Percentiles rank a stretch among this genome's conserved stretches.
Evolutionary conservation across 371 early-diverging fungal genomes (phyloP).

Genomic region (Mortierella sp.): DNA sequence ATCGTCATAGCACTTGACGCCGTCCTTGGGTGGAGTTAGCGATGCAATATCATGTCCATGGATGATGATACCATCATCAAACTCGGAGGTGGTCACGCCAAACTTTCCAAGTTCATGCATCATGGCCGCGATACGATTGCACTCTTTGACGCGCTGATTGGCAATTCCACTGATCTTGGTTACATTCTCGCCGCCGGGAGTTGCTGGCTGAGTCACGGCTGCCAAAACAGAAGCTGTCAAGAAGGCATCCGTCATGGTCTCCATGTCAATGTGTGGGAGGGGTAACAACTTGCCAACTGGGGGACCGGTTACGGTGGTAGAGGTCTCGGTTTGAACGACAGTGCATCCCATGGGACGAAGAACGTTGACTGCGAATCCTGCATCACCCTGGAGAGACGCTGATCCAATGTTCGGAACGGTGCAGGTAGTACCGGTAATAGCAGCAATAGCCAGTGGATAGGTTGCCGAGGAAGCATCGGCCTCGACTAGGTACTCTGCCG

Average conservation of each 20-base stretch:
- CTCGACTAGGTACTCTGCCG: conserved; percentile 88
- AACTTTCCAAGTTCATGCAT: conserved; percentile 90
- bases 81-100: conserved; percentile 86
- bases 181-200: conserved; percentile 61
- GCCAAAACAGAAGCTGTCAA: conserved; percentile 95
- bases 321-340: conserved; percentile 87
- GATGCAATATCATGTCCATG: conserved; percentile 73
- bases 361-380: conserved; percentile 92
- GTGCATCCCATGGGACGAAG: conserved; percentile 92
- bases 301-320: conserved; percentile 94
- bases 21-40: conserved; percentile 68
- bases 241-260: conserved; percentile 98
- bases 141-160: conserved; percentile 98
- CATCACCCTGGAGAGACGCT: conserved; percentile 90
- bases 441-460: conserved; percentile 97
- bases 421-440: conserved; percentile 90
- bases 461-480: conserved; percentile 98
- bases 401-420: conserved; percentile 94
- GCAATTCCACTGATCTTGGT: conserved; percentile 95
- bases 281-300: conserved; percentile 76
- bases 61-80: conserved; percentile 92
- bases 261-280: conserved; percentile 93
- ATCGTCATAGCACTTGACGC: conserved; percentile 94
- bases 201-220: conserved; percentile 76
- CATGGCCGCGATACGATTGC: conserved; percentile 97